A percentile compares a stretch with the other conserved stretches of the same genome.
Conservation (phyloP, 805 yeast species). For the Candida maris region DNA sequence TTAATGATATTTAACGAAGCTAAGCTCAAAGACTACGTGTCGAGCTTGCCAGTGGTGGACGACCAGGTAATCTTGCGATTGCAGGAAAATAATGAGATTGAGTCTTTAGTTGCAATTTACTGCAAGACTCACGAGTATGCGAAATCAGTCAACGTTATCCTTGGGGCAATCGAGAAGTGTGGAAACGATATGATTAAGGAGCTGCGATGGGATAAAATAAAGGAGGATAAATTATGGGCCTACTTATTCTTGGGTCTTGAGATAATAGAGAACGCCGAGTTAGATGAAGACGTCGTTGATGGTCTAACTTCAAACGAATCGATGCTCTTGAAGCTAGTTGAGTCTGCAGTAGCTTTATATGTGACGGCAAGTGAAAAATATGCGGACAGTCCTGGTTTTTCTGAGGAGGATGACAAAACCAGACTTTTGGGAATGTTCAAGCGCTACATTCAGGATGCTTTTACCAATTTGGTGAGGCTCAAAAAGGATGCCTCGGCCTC, state of each 20-base stretch:
- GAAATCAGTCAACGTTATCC: conserved; percentile 32
- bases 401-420: neutral
- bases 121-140: conserved; percentile 21
- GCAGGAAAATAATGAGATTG: conserved; percentile 24
- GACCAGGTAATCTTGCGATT: conserved; percentile 22
- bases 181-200: conserved; percentile 22
- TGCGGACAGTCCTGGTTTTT: conserved; percentile 1
- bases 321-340: conserved; percentile 39
- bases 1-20: conserved; percentile 22
- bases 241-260: conserved; percentile 33
- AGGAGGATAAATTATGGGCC: conserved; percentile 34
- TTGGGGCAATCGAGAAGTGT: conserved; percentile 11
- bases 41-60: conserved; percentile 14
- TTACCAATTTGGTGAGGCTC: conserved; percentile 36
- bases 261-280: conserved; percentile 26
- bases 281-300: conserved; percentile 13
- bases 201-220: conserved; percentile 6
- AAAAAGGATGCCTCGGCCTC: conserved; percentile 32
- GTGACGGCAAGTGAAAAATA: conserved; percentile 25
- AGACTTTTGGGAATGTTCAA: conserved; percentile 33
- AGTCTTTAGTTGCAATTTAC: conserved; percentile 32
- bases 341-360: conserved; percentile 35
- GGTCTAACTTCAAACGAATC: conserved; percentile 31
- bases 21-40: conserved; percentile 16
- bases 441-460: conserved; percentile 39